These are phyloP conservation scores for Triticum timopheevii DNA, from an alignment of 176 grass and related monocot genomes.

Conservation along the genomic window DNA sequence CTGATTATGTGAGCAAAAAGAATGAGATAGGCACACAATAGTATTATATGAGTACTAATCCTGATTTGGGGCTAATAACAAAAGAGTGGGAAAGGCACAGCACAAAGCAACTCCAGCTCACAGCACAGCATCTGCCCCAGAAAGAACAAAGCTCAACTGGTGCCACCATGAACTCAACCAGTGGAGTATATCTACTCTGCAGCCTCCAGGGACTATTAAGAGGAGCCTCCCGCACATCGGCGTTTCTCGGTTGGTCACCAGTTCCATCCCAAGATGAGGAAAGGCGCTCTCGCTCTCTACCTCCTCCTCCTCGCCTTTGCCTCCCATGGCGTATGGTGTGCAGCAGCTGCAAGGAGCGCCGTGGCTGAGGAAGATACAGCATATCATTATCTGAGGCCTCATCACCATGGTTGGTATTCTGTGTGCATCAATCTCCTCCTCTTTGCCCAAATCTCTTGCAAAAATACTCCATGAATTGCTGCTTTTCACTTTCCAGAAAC, in stretches of 20 bases:
- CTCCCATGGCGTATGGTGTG: constrained; percentile 30
- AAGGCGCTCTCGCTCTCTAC: constrained; percentile 12
- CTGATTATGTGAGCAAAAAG: neutral
- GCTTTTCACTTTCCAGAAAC: neutral
- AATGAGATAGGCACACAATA: no score
- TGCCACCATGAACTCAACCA: neutral
- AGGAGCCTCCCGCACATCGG: constrained; percentile 16
- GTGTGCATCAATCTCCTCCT: neutral
- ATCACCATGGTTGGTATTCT: constrained; percentile 23
- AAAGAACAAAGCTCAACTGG: constrained; percentile 25
- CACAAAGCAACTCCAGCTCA: constrained; percentile 15
- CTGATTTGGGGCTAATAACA: neutral
- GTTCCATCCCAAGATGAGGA: constrained; percentile 39
- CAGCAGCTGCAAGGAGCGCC: constrained; percentile 9
- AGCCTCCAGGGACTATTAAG: constrained; percentile 18
- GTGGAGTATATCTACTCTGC: neutral
- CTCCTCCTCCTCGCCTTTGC: constrained; percentile 29
- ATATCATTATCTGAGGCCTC: neutral
- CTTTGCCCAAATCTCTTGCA: neutral
- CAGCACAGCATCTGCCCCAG: neutral
- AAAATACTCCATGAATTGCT: neutral
- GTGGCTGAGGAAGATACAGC: neutral
- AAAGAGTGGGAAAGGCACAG: neutral
- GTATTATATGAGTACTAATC: neutral
- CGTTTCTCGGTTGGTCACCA: constrained; percentile 16